Percentiles rank a stretch among this genome's conserved stretches.
These are phyloP conservation scores for Fusarium temperatum DNA, from an alignment of 2,329 filamentous ascomycete species.

Conservation along the genomic window DNA sequence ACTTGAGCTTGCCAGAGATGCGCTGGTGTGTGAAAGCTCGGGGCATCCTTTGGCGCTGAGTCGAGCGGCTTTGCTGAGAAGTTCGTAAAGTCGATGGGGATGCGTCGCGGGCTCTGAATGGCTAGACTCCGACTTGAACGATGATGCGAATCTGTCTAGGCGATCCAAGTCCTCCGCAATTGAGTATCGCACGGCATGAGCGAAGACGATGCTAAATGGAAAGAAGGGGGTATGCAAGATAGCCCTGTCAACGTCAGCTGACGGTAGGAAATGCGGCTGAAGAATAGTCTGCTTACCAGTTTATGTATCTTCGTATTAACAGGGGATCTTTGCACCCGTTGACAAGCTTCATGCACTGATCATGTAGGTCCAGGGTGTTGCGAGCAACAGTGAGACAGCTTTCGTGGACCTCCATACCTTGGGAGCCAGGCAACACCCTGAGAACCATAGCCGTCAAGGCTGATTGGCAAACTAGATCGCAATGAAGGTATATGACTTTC, in stretches of 20 bases:
- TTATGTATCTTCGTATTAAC: conserved; percentile 48
- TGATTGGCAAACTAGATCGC: conserved; percentile 47
- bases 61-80: conserved; percentile 47
- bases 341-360: conserved; percentile 44
- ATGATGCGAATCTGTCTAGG: conserved; percentile 46
- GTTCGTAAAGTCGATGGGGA: conserved; percentile 46
- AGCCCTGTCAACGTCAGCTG: conserved; percentile 40
- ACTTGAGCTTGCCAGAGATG: not conserved
- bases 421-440: conserved; percentile 32
- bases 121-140: conserved; percentile 35
- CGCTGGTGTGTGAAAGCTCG: not conserved
- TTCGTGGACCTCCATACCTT: not conserved
- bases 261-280: not conserved
- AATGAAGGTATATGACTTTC: conserved; percentile 44
- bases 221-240: conserved; percentile 50
- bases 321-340: conserved; percentile 39
- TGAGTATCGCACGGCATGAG: conserved; percentile 39
- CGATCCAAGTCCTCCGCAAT: conserved; percentile 13
- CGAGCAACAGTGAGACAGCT: conserved; percentile 47
- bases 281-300: conserved; percentile 41
- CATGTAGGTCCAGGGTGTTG: conserved; percentile 47
- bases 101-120: conserved; percentile 39
- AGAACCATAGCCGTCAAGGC: conserved; percentile 49
- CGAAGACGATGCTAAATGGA: conserved; percentile 51
- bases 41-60: conserved; percentile 35